Base-by-base conservation (phyloP, 495 filamentous ascomycete species). In the Chaetomium fimeti region DNA sequence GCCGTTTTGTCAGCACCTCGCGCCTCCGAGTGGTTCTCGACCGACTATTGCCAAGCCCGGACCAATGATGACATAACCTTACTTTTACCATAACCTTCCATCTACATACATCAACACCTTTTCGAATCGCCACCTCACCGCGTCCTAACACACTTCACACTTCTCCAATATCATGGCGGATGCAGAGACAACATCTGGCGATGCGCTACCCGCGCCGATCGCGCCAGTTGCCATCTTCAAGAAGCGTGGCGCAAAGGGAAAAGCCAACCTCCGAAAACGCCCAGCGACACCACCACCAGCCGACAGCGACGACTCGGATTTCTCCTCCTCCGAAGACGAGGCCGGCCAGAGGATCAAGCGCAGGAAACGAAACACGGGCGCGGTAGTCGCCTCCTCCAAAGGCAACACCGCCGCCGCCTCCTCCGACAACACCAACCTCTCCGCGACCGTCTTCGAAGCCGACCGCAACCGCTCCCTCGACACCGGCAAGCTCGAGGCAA, bases 191-290 rank as follows among this genome's bases (percentile, higher is more conserved):
- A 65, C 74, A 48, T 54, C 73, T 3, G 61, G 51, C 36, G 42
- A 54, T n/a, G 47, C 61, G n/a, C 27, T 54, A 42, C 22, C 76
- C 12, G 65, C 76, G 16, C 65, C 78, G 7, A 59, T 72, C 16
- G 76, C 76, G 3, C 78, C 83, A 16, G 82, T 86, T 18, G 80
- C 88, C 38, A 76, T 90, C 51, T 98, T 98, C 84, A 97, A 96
- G 71, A 96, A 94, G 76, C 89, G 93, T 69, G 79, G 84, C 60
- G 81, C 82, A 54, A 95, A 91, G 71, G 79, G 81, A 58, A 94
- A 92, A 72, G 84, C 86, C 60, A 92, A 84, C 68, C 78, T 92
- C 57, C 87, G 93, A 69, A 97, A 96, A 81, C 88, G 91, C 56
- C 83, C 89, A 56, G 87, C 89, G 38, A 90, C 93, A 29, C 91